A percentile compares a stretch with the other conserved stretches of the same genome.
Conservation (phyloP, 2,329 filamentous ascomycete species). For the Fusarium sp. region DNA sequence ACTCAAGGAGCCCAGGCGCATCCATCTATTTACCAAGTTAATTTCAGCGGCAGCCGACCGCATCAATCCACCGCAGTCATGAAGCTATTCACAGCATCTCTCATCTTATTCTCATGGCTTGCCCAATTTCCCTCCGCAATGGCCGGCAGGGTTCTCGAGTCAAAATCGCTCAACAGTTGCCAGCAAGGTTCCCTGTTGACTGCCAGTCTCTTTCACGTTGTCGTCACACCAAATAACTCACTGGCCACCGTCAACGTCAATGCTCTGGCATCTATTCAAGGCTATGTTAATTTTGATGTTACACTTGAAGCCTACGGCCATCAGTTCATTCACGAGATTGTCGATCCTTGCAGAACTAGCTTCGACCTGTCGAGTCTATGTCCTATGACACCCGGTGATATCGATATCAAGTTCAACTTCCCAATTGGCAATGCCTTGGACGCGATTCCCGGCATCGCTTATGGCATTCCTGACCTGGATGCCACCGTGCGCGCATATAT, state of each 20-base stretch:
- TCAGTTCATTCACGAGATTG: slow-evolving; percentile 67
- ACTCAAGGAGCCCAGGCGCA: no score
- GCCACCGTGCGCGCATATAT: slow-evolving; percentile 83
- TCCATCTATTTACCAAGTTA: no score
- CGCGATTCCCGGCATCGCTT: slow-evolving; percentile 82
- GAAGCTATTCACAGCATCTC: slow-evolving; percentile 9
- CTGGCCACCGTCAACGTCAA: slow-evolving; percentile 77
- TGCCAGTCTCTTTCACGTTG: slow-evolving; percentile 86
- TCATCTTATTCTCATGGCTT: slow-evolving; percentile 23
- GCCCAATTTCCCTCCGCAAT: slow-evolving; percentile 38
- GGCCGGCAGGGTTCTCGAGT: slow-evolving; percentile 74
- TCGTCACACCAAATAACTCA: slow-evolving; percentile 77
- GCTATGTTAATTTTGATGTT: slow-evolving; percentile 80
- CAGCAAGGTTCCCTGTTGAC: slow-evolving; percentile 84
- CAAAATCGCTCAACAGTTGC: slow-evolving; percentile 84
- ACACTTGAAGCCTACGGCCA: slow-evolving; percentile 84
- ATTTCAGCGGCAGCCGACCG: neutral
- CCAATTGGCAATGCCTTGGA: slow-evolving; percentile 65
- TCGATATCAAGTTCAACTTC: slow-evolving; percentile 76
- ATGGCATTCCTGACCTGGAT: slow-evolving; percentile 89
- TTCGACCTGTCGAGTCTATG: slow-evolving; percentile 74
- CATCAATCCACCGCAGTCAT: neutral
- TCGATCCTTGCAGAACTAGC: slow-evolving; percentile 78
- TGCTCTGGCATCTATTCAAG: slow-evolving; percentile 81
- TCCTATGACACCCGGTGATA: slow-evolving; percentile 85